Evolutionary conservation across 2,329 filamentous ascomycete species (phyloP), one percentile per base, ranked within the genome.

Genomic region (Teratosphaeria zuluensis): DNA sequence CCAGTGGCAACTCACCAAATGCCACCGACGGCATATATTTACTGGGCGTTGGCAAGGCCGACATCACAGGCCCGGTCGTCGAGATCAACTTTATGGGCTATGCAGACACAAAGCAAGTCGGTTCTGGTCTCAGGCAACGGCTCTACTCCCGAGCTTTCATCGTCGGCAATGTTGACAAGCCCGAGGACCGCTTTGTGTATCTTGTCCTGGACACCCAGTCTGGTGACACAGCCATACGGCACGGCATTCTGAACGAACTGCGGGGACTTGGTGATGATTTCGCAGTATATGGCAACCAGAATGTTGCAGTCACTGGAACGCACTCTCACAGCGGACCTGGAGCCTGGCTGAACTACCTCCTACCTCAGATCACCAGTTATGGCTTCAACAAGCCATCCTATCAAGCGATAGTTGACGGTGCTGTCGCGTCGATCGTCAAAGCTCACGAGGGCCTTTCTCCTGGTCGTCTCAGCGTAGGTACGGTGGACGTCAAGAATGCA

Each of bases 1-100:
- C 52, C 12, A 19, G 32, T 16, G 52, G 28, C 12, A 31, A 31
- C 28, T 16, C 28, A 7, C 16, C 19, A 14, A 21, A 9, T 8
- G 38, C 32, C 52, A 31, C 11, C 55, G 16, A 33, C 31, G 31
- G 11, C 31, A 54, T 77, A 62, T 88, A 87, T 66, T 71, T 88
- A 7, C 72, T 89, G 21, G 86, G 86, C 24, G 84, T 86, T 24
- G 86, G 86, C 30, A 89, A 87, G 71, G 86, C 83, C 11, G 86
- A 89, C 70, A 86, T 89, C 64, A 89, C 86, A 54, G 86, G 86
- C 7, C 90, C 91, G 0, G 90, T 95, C 12, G 91, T 95, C 24
- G 90, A 96, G 73, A 83, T 96, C 69, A 91, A 90, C 67, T 82
- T 96, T 70, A 94, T 92, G 80, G 92, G 92, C 61, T 96, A 96